phyloP scores from a whole-genome alignment of 2,329 filamentous ascomycete species.

The Neonectria hederae region DNA sequence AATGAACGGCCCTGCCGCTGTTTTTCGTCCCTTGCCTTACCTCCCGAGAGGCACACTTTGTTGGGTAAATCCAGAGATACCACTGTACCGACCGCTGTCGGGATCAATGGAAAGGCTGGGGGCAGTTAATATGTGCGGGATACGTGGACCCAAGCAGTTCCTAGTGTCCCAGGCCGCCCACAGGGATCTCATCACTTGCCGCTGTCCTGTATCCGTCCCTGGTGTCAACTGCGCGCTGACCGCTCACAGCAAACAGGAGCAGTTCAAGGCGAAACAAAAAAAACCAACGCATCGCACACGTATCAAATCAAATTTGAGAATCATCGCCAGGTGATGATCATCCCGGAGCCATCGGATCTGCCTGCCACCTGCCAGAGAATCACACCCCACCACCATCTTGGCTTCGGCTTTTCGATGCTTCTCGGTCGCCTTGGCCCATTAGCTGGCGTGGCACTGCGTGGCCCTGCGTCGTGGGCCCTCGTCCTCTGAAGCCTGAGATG shows the following conservation, averaged over 20 bases:
- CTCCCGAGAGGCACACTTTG: background rate
- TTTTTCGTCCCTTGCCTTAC: background rate
- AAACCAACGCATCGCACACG: background rate
- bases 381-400: background rate
- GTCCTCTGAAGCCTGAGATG: background rate
- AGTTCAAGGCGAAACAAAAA: background rate
- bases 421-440: slow-evolving; percentile 10
- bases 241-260: background rate
- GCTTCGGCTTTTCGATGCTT: background rate
- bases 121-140: background rate
- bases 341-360: slow-evolving; percentile 13
- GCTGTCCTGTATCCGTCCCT: background rate
- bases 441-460: slow-evolving; percentile 16
- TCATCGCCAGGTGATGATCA: background rate
- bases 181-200: background rate
- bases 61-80: background rate
- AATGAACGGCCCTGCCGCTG: background rate
- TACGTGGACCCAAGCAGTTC: slow-evolving; percentile 18
- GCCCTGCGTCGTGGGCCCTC: slow-evolving; percentile 13
- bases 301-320: background rate
- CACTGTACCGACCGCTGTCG: background rate
- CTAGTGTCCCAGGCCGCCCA: background rate
- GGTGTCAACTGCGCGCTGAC: background rate
- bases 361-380: background rate
- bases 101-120: background rate